A percentile compares a stretch with the other conserved stretches of the same genome.
phyloP scores from a whole-genome alignment of 176 grass and related monocot species.

The Zea luxurians region DNA sequence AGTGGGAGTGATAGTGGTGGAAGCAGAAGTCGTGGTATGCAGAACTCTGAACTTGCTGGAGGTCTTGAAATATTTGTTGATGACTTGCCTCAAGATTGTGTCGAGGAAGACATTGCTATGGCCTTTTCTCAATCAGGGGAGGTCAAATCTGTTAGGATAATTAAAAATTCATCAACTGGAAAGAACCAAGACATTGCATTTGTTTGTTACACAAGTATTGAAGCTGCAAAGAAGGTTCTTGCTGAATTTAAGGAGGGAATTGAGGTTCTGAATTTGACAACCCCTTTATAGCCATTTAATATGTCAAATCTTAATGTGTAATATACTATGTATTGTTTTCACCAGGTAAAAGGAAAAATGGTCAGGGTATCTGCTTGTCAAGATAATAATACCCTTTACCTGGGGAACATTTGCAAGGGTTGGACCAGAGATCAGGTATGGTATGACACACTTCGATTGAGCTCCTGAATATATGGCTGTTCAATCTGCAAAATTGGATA shows the following conservation, averaged over 20 bases:
- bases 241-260: slow-evolving; percentile 66
- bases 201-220: slow-evolving; percentile 54
- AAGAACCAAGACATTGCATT: slow-evolving; percentile 66
- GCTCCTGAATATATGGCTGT: background rate
- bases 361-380: slow-evolving; percentile 63
- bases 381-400: slow-evolving; percentile 59
- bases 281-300: slow-evolving; percentile 22
- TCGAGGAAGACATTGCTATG: slow-evolving; percentile 59
- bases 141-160: slow-evolving; percentile 61
- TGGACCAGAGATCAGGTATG: slow-evolving; percentile 86
- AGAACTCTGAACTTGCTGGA: slow-evolving; percentile 40
- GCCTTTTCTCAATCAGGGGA: slow-evolving; percentile 67
- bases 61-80: slow-evolving; percentile 68
- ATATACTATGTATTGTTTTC: slow-evolving; percentile 43
- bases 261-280: slow-evolving; percentile 57
- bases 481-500: background rate
- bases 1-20: slow-evolving; percentile 18
- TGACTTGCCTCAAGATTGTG: slow-evolving; percentile 57
- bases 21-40: slow-evolving; percentile 17
- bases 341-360: slow-evolving; percentile 68
- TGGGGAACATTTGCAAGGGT: slow-evolving; percentile 78
- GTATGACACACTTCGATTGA: slow-evolving; percentile 20
- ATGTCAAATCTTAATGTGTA: slow-evolving; percentile 16
- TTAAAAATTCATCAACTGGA: slow-evolving; percentile 45
- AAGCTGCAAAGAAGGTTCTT: slow-evolving; percentile 71